Conservation (phyloP, 148 eudicot genomes). For the Beta vulgaris region DNA sequence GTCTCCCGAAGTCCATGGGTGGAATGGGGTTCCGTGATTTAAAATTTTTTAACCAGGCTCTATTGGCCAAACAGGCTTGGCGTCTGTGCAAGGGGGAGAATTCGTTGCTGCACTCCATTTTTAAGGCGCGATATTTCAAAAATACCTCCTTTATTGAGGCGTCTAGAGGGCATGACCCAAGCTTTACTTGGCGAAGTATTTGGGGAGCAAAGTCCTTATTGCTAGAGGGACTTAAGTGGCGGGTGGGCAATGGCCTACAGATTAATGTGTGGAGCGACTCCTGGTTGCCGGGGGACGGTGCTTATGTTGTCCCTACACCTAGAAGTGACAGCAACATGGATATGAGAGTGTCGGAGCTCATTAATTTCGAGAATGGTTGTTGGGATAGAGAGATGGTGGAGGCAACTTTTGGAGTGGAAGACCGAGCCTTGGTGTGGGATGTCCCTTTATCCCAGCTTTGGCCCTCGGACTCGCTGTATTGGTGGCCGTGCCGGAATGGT, state of each 20-base stretch:
- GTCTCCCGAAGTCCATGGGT: background rate
- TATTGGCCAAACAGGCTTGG: background rate
- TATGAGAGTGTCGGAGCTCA: too few relatives aligned
- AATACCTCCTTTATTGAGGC: background rate
- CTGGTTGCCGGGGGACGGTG: background rate
- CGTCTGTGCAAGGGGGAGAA: background rate
- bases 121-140: background rate
- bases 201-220: background rate
- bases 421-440: background rate
- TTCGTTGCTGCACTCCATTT: background rate
- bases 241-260: background rate
- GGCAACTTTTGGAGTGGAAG: background rate
- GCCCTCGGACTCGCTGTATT: background rate
- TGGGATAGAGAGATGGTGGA: background rate
- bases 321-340: too few relatives aligned
- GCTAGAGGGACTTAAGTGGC: background rate
- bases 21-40: conserved; percentile 1
- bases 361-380: too few relatives aligned
- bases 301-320: background rate
- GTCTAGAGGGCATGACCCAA: background rate
- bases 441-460: background rate
- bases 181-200: background rate
- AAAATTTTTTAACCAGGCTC: background rate
- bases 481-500: background rate
- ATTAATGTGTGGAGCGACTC: background rate